A percentile compares a stretch with the other conserved stretches of the same genome.
phyloP scores from a whole-genome alignment of 768 basidiomycete species.

The Lactarius tabidus region DNA sequence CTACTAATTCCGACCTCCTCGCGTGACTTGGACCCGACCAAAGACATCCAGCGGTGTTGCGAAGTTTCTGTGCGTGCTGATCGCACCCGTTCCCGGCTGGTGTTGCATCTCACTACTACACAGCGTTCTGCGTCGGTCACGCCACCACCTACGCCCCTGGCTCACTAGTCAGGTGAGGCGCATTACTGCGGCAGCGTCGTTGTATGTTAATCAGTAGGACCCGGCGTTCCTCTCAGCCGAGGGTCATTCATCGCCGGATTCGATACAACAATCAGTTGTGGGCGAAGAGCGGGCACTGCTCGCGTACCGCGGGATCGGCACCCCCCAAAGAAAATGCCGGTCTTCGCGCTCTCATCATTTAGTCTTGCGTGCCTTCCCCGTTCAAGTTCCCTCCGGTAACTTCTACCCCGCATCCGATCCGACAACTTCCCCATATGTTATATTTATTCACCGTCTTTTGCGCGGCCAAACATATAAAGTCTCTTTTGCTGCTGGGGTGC shows the following conservation, averaged over 20 bases:
- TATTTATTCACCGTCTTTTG: too few species aligned
- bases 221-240: too few species aligned
- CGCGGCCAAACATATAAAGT: too few species aligned
- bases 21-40: not conserved
- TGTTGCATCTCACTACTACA: slow-evolving; percentile 65
- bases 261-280: not conserved
- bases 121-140: slow-evolving; percentile 73
- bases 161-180: not conserved
- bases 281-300: not conserved
- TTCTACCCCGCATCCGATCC: too few species aligned
- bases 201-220: not conserved
- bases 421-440: not conserved
- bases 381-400: too few species aligned
- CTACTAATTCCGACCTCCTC: not conserved
- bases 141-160: slow-evolving; percentile 51
- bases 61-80: not conserved
- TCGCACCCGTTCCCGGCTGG: slow-evolving; percentile 47
- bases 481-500: too few species aligned
- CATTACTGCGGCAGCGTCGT: not conserved
- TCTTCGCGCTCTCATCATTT: not conserved
- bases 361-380: not conserved
- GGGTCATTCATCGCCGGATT: not conserved
- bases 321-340: not conserved
- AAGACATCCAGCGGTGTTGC: not conserved
- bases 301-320: not conserved